Conservation (phyloP, 2,329 filamentous ascomycete genomes). For the Penicillium rolfsii region DNA sequence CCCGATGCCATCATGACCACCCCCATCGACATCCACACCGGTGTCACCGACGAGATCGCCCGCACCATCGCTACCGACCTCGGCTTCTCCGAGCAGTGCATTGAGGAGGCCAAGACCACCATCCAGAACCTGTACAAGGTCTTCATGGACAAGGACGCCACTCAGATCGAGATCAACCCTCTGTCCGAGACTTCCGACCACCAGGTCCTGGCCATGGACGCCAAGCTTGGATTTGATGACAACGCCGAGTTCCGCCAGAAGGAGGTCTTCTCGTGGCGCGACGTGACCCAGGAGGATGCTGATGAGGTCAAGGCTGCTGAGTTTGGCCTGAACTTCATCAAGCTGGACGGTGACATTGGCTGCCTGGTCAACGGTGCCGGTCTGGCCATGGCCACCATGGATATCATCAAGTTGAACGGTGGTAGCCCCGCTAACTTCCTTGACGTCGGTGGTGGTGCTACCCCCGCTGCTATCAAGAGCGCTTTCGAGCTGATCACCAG, state of each 20-base stretch:
- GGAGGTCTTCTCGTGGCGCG: slow-evolving; percentile 92
- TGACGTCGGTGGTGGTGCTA: slow-evolving; percentile 96
- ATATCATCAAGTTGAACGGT: slow-evolving; percentile 99
- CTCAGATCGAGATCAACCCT: slow-evolving; percentile 99
- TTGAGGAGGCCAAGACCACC: slow-evolving; percentile 91
- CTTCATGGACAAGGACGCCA: slow-evolving; percentile 97
- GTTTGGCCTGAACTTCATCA: slow-evolving; percentile 97
- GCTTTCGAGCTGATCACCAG: slow-evolving; percentile 98
- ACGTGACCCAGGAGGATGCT: slow-evolving; percentile 91
- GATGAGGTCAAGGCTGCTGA: slow-evolving; percentile 97
- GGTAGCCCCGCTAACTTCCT: slow-evolving; percentile 97
- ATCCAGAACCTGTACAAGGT: slow-evolving; percentile 99
- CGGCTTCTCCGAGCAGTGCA: slow-evolving; percentile 96
- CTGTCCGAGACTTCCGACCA: slow-evolving; percentile 98
- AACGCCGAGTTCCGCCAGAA: slow-evolving; percentile 98
- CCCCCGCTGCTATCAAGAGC: slow-evolving; percentile 92
- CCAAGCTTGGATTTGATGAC: slow-evolving; percentile 98
- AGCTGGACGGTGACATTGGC: slow-evolving; percentile 98
- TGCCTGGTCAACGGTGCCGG: slow-evolving; percentile 98
- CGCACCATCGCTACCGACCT: slow-evolving; percentile 86
- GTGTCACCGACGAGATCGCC: slow-evolving; percentile 94
- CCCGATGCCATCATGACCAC: slow-evolving; percentile 95
- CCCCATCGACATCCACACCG: slow-evolving; percentile 87
- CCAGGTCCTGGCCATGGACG: slow-evolving; percentile 98
- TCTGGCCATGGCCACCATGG: slow-evolving; percentile 99